Evolutionary conservation across 306 rosid species (phyloP).

Genomic region (Potentilla sterilis): DNA sequence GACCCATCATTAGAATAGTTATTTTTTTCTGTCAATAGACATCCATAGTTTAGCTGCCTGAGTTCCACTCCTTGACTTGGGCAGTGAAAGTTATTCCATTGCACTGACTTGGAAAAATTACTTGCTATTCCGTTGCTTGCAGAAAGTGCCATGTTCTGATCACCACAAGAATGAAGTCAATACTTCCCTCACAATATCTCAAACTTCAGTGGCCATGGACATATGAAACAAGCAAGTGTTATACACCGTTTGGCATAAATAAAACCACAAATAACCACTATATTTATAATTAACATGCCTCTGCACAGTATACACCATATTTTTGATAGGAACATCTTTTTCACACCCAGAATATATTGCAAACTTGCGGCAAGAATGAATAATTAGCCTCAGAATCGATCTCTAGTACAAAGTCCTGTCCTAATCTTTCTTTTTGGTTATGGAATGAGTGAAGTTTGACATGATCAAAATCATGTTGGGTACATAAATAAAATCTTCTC

Average conservation of each 20-base stretch:
- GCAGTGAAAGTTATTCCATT: constrained; percentile 40
- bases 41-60: constrained; percentile 39
- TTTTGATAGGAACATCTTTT: not conserved
- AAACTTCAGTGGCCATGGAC: constrained; percentile 28
- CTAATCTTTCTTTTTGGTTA: not conserved
- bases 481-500: too few relatives aligned
- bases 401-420: not conserved
- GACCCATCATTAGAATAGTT: constrained; percentile 34
- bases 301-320: not conserved
- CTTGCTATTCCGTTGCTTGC: constrained; percentile 48
- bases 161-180: constrained; percentile 30
- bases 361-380: not conserved
- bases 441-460: not conserved
- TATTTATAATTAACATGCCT: not conserved
- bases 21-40: constrained; percentile 29
- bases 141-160: constrained; percentile 59
- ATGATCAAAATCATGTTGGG: too few relatives aligned
- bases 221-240: constrained; percentile 23
- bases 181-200: constrained; percentile 33
- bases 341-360: not conserved
- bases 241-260: constrained; percentile 4
- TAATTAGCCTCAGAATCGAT: not conserved
- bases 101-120: constrained; percentile 41
- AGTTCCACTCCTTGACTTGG: constrained; percentile 41
- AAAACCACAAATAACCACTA: not conserved